Evolutionary conservation across 2,329 filamentous ascomycete species (phyloP).

Genomic region (Monosporascus sp.): DNA sequence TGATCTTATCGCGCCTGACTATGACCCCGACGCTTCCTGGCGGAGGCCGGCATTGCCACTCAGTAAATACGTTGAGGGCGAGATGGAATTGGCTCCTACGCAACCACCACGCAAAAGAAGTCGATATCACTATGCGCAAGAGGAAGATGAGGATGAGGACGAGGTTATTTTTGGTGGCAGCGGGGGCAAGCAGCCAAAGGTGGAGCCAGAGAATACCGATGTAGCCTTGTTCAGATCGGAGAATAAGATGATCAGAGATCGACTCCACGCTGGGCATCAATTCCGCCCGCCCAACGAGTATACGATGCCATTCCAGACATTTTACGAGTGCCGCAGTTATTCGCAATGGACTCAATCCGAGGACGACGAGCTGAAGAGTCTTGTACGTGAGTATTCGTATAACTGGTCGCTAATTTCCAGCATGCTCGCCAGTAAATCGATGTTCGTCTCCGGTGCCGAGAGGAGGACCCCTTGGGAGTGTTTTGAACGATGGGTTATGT

Average conservation of each 20-base stretch:
- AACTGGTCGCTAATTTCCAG: constrained; percentile 95
- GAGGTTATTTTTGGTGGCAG: constrained; percentile 32
- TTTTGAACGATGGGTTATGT: constrained; percentile 90
- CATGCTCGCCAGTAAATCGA: constrained; percentile 67
- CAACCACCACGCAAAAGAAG: constrained; percentile 70
- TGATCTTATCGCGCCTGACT: constrained; percentile 52
- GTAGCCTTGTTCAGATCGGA: constrained; percentile 87
- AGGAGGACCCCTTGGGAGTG: constrained; percentile 96
- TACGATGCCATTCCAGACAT: constrained; percentile 81
- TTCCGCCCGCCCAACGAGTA: constrained; percentile 91
- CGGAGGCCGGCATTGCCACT: constrained; percentile 73
- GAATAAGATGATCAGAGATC: constrained; percentile 82
- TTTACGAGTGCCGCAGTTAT: constrained; percentile 80
- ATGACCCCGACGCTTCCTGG: constrained; percentile 67
- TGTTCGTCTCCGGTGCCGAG: constrained; percentile 80
- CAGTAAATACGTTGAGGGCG: constrained; percentile 80
- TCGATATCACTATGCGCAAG: constrained; percentile 74
- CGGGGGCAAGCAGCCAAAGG: constrained; percentile 28
- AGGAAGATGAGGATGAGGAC: constrained; percentile 52
- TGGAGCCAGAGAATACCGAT: constrained; percentile 65
- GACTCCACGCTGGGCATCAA: constrained; percentile 84
- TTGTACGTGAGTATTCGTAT: constrained; percentile 91
- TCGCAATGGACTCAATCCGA: constrained; percentile 91
- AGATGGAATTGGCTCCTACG: constrained; percentile 63
- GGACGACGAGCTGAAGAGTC: constrained; percentile 78